A percentile compares a stretch with the other conserved stretches of the same genome.
Conservation (phyloP, 192 early-diverging fungal species). For the Gigaspora rosea region DNA sequence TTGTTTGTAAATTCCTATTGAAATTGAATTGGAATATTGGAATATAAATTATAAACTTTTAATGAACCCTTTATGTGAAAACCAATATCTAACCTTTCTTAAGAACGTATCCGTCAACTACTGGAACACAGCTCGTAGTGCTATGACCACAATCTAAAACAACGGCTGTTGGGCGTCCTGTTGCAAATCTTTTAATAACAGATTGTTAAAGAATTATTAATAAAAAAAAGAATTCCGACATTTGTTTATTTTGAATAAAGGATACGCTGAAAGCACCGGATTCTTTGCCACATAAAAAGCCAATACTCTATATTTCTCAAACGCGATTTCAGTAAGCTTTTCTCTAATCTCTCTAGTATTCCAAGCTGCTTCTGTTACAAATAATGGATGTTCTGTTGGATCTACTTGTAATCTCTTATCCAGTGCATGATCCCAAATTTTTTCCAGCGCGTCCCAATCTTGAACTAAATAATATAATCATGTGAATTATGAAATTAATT, state of each 20-base stretch:
- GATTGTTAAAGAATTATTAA: slow-evolving; percentile 1
- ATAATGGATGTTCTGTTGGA: slow-evolving; percentile 85
- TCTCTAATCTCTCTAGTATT: slow-evolving; percentile 80
- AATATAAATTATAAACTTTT: slow-evolving; percentile 1
- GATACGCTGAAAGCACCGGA: slow-evolving; percentile 89
- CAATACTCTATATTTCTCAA: slow-evolving; percentile 90
- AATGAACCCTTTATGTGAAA: background rate
- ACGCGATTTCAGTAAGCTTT: slow-evolving; percentile 89
- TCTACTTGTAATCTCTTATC: slow-evolving; percentile 68
- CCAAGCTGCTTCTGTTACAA: slow-evolving; percentile 93
- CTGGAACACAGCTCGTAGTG: slow-evolving; percentile 89
- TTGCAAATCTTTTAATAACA: slow-evolving; percentile 69
- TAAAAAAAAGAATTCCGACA: background rate
- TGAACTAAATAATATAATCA: slow-evolving; percentile 57
- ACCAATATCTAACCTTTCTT: slow-evolving; percentile 68
- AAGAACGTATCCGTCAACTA: slow-evolving; percentile 94
- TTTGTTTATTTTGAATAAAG: background rate
- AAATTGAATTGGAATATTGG: background rate
- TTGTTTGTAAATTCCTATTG: slow-evolving; percentile 60
- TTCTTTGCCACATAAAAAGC: slow-evolving; percentile 93
- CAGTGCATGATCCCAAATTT: slow-evolving; percentile 89
- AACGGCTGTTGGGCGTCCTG: slow-evolving; percentile 83
- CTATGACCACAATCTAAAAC: slow-evolving; percentile 92
- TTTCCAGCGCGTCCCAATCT: slow-evolving; percentile 94
- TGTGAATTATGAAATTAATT: slow-evolving; percentile 3